These are phyloP conservation scores for Fraxinus sp. DNA, from an alignment of 305 asterid genomes.

Conservation along the genomic window DNA sequence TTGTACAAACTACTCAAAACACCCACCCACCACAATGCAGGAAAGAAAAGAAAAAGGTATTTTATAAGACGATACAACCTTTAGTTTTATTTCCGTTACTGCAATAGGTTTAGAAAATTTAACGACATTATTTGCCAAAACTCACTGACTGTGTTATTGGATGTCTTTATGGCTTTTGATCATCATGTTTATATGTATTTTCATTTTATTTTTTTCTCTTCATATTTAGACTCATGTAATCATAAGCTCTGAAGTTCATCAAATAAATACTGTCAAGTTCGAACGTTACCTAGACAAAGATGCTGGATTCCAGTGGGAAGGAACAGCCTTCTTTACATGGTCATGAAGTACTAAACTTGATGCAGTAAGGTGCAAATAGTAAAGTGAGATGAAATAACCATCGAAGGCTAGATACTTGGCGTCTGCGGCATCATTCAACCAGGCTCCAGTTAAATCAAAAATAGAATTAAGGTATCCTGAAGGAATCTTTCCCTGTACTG, in stretches of 20 bases:
- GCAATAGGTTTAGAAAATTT: not conserved
- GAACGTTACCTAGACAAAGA: conserved; percentile 69
- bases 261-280: not conserved
- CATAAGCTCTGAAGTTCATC: not conserved
- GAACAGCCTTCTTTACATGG: conserved; percentile 89
- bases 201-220: not conserved
- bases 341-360: conserved; percentile 83
- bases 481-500: conserved; percentile 87
- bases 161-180: too few relatives aligned
- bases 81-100: not conserved
- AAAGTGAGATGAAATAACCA: conserved; percentile 89
- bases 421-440: conserved; percentile 90
- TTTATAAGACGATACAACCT: not conserved
- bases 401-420: conserved; percentile 82
- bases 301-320: conserved; percentile 93
- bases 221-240: not conserved
- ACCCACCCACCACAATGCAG: not conserved
- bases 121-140: not conserved
- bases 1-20: not conserved
- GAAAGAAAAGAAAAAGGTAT: not conserved
- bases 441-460: conserved; percentile 86
- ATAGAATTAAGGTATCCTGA: conserved; percentile 86
- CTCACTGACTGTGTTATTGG: not conserved
- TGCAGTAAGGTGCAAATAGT: conserved; percentile 77
- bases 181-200: too few relatives aligned